Evolutionary conservation across 1,284 basidiomycete species (phyloP).

Genomic region (Puccinia horiana): DNA sequence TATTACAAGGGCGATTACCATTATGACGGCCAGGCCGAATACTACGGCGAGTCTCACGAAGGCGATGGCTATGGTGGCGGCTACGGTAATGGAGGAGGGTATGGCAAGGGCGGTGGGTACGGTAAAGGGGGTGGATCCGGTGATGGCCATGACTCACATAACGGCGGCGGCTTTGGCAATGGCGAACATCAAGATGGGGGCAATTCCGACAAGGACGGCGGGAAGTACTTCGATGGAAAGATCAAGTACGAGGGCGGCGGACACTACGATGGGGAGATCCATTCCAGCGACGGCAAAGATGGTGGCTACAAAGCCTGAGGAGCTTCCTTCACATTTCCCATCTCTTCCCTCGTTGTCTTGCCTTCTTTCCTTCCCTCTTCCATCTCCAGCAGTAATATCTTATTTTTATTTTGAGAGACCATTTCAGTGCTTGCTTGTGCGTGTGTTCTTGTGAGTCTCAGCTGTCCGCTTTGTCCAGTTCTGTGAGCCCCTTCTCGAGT

Average conservation of each 20-base stretch:
- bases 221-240: slow-evolving; percentile 1
- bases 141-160: not conserved
- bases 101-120: not conserved
- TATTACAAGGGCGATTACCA: slow-evolving; percentile 3
- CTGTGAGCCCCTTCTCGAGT: no score
- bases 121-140: not conserved
- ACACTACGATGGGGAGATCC: not conserved
- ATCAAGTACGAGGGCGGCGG: slow-evolving; percentile 12
- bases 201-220: not conserved
- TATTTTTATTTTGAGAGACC: no score
- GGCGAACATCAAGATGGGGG: not conserved
- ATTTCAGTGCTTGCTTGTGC: no score
- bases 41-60: not conserved
- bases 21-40: not conserved
- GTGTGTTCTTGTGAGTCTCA: no score
- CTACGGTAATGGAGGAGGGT: not conserved
- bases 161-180: not conserved
- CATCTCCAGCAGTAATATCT: not conserved
- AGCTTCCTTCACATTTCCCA: not conserved
- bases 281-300: not conserved
- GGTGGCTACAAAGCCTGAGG: slow-evolving; percentile 6
- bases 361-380: not conserved
- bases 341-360: not conserved
- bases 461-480: no score
- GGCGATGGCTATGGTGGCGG: not conserved